Conservation (phyloP, 495 filamentous ascomycete species). For the Penicillium lividum region DNA sequence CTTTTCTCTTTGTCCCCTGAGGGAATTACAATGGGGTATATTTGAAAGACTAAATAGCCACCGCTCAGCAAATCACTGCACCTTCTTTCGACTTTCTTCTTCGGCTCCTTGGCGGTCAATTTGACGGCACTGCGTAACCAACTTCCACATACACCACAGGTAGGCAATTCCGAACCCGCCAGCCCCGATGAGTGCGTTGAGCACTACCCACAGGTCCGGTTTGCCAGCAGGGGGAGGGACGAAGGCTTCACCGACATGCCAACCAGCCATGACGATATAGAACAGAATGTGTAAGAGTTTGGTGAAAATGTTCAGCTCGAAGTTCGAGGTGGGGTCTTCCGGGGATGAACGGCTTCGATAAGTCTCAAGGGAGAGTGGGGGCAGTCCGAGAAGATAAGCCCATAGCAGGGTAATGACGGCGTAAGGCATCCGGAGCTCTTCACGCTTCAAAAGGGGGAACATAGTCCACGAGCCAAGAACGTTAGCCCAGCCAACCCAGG, state of each 20-base stretch:
- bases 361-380: conserved; percentile 68
- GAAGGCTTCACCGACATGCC: conserved; percentile 76
- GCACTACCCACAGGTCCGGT: conserved; percentile 91
- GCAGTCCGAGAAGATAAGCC: conserved; percentile 86
- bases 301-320: conserved; percentile 51
- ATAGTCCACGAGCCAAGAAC: conserved; percentile 90
- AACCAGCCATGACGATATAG: conserved; percentile 72
- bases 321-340: conserved; percentile 39
- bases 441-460: conserved; percentile 84
- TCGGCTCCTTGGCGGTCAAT: conserved; percentile 29
- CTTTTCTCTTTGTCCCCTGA: neutral
- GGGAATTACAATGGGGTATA: conserved; percentile 11
- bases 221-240: conserved; percentile 67
- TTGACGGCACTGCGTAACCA: conserved; percentile 60
- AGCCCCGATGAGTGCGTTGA: conserved; percentile 82
- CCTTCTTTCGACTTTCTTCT: conserved; percentile 42
- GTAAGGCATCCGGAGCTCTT: conserved; percentile 83
- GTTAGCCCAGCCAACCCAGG: conserved; percentile 94
- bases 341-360: conserved; percentile 53
- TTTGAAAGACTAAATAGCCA: conserved; percentile 4
- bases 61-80: conserved; percentile 31
- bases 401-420: conserved; percentile 79
- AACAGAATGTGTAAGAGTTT: conserved; percentile 70
- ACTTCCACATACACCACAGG: conserved; percentile 79
- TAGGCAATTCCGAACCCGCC: conserved; percentile 85